Percentiles rank a stretch among this genome's conserved stretches.
These are phyloP conservation scores for Pseudocercospora fuligena DNA, from an alignment of 2,329 filamentous ascomycete genomes.

Conservation along the genomic window DNA sequence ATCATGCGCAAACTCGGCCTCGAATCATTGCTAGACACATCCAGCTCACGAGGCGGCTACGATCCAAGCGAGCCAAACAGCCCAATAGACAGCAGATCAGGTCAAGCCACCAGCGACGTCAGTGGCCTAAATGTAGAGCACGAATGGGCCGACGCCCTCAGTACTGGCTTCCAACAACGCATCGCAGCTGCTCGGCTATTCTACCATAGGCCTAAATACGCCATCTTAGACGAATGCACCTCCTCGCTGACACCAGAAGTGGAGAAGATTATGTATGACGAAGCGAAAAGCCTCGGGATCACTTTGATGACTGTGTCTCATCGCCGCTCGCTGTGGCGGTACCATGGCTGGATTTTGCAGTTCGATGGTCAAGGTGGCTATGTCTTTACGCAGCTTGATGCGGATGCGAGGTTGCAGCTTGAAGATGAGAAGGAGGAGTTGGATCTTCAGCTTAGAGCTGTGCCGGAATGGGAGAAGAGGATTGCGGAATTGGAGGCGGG, in stretches of 20 bases:
- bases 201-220: conserved; percentile 90
- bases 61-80: conserved; percentile 18
- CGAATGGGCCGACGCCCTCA: conserved; percentile 94
- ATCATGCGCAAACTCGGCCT: conserved; percentile 83
- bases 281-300: conserved; percentile 86
- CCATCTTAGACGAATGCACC: conserved; percentile 96
- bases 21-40: conserved; percentile 77
- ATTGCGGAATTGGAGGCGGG: conserved; percentile 70
- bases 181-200: conserved; percentile 96
- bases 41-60: conserved; percentile 49
- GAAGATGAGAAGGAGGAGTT: conserved; percentile 98
- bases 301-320: conserved; percentile 98
- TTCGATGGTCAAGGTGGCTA: conserved; percentile 94
- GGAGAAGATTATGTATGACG: conserved; percentile 96
- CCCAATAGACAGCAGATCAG: conserved; percentile 22
- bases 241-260: conserved; percentile 93
- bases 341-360: conserved; percentile 91
- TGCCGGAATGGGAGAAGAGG: conserved; percentile 85
- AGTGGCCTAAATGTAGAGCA: conserved; percentile 88
- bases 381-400: conserved; percentile 87
- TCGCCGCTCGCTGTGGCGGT: conserved; percentile 90
- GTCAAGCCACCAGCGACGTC: conserved; percentile 12
- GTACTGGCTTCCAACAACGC: conserved; percentile 89
- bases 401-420: conserved; percentile 78
- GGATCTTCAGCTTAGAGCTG: conserved; percentile 79